Evolutionary conservation across 1,284 basidiomycete genomes (phyloP).

Genomic region (Trichosporon inkin): DNA sequence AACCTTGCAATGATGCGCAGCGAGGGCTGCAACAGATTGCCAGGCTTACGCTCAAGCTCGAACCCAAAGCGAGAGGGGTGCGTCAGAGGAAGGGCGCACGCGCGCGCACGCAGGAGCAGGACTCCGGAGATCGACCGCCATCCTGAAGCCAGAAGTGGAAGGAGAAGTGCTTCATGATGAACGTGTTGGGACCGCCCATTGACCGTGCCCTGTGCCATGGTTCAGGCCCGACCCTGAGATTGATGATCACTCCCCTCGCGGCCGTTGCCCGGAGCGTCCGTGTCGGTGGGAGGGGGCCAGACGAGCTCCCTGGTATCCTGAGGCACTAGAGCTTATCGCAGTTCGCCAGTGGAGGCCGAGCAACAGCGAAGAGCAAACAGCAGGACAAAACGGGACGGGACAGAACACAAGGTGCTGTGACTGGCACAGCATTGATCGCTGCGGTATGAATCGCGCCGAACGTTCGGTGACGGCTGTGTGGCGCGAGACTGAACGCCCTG

Average conservation of each 20-base stretch:
- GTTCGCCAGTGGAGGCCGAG: not conserved
- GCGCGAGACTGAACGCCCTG: no score
- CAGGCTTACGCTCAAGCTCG: slow-evolving; percentile 3
- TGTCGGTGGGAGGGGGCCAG: not conserved
- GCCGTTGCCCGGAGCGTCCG: not conserved
- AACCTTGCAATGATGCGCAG: not conserved
- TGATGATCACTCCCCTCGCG: not conserved
- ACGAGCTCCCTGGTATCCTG: no score
- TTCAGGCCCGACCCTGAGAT: not conserved
- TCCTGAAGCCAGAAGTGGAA: no score
- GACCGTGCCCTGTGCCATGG: not conserved
- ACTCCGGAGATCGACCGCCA: not conserved
- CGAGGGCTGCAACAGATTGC: not conserved
- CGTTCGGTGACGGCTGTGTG: no score
- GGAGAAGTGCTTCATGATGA: no score
- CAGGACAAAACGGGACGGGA: no score
- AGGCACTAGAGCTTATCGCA: not conserved
- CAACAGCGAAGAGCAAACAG: not conserved
- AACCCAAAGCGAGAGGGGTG: not conserved
- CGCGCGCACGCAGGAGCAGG: not conserved
- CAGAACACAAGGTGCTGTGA: no score
- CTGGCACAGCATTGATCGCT: not conserved
- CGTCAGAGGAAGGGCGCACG: no score
- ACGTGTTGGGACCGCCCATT: not conserved
- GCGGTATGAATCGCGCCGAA: no score